Evolutionary conservation across 352 stramenopile species (phyloP).

Genomic region (Phytophthora pisi): DNA sequence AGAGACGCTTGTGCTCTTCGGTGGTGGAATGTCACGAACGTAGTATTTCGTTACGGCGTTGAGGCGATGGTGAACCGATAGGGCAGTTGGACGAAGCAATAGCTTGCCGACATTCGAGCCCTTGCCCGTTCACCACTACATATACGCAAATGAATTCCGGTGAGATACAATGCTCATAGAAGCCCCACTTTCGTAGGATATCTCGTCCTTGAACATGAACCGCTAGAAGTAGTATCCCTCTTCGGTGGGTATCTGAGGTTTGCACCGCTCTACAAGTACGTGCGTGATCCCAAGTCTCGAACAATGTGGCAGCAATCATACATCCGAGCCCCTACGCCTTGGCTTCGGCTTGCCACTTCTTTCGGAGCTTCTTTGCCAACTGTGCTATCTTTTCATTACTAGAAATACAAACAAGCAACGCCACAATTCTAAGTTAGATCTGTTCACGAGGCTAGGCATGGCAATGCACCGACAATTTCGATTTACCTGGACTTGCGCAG

Average conservation of each 20-base stretch:
- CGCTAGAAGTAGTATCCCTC: slow-evolving; percentile 7
- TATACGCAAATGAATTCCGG: slow-evolving; percentile 21
- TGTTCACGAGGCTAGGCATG: background rate
- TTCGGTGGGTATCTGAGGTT: slow-evolving; percentile 4
- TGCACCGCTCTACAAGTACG: slow-evolving; percentile 16
- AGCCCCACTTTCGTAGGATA: slow-evolving; percentile 5
- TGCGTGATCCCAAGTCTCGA: slow-evolving; percentile 16
- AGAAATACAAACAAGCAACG: slow-evolving; percentile 28
- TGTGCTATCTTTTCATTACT: slow-evolving; percentile 68
- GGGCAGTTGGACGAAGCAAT: background rate
- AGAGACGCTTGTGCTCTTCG: background rate
- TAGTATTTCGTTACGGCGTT: slow-evolving; percentile 25
- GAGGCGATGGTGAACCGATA: background rate
- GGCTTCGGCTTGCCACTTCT: slow-evolving; percentile 81
- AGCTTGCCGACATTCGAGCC: background rate
- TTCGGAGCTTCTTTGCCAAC: slow-evolving; percentile 63
- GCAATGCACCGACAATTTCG: background rate
- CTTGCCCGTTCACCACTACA: slow-evolving; percentile 8
- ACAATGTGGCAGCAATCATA: slow-evolving; percentile 5
- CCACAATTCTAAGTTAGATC: background rate
- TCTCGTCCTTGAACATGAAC: slow-evolving; percentile 12
- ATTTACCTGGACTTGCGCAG: slow-evolving; percentile 76
- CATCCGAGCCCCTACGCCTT: slow-evolving; percentile 27
- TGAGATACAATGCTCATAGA: slow-evolving; percentile 4
- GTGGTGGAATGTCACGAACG: background rate